Conservation (phyloP, 805 yeast genomes). For the Saturnispora ahearnii region DNA sequence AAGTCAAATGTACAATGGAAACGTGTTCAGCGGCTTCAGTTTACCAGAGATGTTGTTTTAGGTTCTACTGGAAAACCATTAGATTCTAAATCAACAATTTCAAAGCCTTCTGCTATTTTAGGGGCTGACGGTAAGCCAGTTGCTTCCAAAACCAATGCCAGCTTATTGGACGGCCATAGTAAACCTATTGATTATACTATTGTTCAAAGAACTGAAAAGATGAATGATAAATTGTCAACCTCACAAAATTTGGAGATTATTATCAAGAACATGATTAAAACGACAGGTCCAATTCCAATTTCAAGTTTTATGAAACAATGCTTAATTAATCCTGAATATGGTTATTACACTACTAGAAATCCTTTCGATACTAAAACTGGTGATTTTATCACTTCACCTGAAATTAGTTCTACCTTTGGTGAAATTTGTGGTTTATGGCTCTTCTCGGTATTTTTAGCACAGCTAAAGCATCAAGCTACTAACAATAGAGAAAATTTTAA, state of each 20-base stretch:
- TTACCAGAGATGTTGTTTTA: constrained; percentile 4
- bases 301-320: constrained; percentile 76
- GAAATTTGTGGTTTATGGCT: constrained; percentile 76
- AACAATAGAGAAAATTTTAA: constrained; percentile 15
- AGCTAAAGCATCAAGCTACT: constrained; percentile 36
- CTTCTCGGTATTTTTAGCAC: constrained; percentile 47
- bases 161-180: not conserved
- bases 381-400: constrained; percentile 81
- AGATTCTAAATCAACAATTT: not conserved
- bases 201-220: constrained; percentile 2
- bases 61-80: constrained; percentile 11
- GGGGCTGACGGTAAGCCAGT: constrained; percentile 10
- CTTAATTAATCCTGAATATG: constrained; percentile 64
- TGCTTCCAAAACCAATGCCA: not conserved
- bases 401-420: constrained; percentile 80
- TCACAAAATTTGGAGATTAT: constrained; percentile 21
- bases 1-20: not conserved
- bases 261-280: constrained; percentile 41
- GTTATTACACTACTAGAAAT: constrained; percentile 71
- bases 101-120: not conserved
- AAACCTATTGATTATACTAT: constrained; percentile 2
- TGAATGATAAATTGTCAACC: constrained; percentile 1
- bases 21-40: not conserved
- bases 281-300: constrained; percentile 71
- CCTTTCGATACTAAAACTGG: constrained; percentile 48